phyloP scores from a whole-genome alignment of 768 basidiomycete species.

The Candolleomyces efflorescens region DNA sequence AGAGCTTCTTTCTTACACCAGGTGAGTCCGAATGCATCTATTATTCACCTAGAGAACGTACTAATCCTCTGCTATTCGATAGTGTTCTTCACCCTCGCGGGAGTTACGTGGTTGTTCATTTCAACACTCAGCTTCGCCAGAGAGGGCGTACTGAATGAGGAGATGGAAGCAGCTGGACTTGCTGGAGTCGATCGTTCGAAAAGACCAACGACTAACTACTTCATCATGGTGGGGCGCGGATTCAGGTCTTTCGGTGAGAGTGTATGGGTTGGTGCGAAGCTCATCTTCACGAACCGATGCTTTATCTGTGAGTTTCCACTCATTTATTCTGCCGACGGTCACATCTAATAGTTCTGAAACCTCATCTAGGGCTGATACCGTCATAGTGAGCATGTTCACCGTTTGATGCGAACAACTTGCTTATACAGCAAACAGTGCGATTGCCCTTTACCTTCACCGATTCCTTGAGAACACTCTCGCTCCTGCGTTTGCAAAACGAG shows the following conservation, averaged over 20 bases:
- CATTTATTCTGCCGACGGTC: neutral
- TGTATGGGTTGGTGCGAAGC: conserved; percentile 22
- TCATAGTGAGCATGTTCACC: conserved; percentile 16
- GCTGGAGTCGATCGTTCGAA: conserved; percentile 14
- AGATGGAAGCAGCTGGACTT: conserved; percentile 18
- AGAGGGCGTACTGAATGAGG: conserved; percentile 11
- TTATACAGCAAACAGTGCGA: conserved; percentile 12
- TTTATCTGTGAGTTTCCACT: conserved; percentile 22
- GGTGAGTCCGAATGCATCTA: neutral
- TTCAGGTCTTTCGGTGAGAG: conserved; percentile 21
- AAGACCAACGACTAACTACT: conserved; percentile 15
- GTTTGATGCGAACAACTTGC: neutral
- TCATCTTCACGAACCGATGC: conserved; percentile 21
- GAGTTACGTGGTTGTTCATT: conserved; percentile 22
- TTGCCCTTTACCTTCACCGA: conserved; percentile 28
- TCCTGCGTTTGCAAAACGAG: conserved; percentile 25
- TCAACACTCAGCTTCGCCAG: conserved; percentile 21
- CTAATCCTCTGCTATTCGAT: neutral
- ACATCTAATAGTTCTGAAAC: neutral
- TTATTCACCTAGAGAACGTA: neutral
- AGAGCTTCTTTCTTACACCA: conserved; percentile 28
- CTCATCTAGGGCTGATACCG: conserved; percentile 20
- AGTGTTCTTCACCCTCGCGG: conserved; percentile 26
- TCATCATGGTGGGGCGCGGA: conserved; percentile 18
- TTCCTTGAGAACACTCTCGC: conserved; percentile 25